phyloP scores from a whole-genome alignment of 371 early-diverging fungal species.

The Circinella umbellata region DNA sequence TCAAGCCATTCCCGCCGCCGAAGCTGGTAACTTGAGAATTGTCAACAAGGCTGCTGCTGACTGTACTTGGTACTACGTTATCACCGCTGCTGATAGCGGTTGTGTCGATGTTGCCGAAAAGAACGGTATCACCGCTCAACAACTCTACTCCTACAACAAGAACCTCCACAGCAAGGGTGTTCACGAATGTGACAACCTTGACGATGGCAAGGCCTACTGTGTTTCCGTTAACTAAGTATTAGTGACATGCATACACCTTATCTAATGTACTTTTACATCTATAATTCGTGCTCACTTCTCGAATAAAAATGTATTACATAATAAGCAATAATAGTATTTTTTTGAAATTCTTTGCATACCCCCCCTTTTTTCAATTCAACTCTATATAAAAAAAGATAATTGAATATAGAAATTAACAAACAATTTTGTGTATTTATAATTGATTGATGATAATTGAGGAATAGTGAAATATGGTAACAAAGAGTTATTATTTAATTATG shows the following conservation, averaged over 20 bases:
- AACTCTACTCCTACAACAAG: constrained; percentile 23
- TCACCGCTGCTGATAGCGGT: constrained; percentile 18
- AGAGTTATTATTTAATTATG: too few relatives aligned
- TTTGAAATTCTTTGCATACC: neutral
- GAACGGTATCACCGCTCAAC: constrained; percentile 17
- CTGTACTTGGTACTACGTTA: constrained; percentile 27
- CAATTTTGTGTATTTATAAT: too few relatives aligned
- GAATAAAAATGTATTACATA: constrained; percentile 1
- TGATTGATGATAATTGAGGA: too few relatives aligned
- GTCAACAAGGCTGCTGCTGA: constrained; percentile 19
- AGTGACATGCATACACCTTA: constrained; percentile 1
- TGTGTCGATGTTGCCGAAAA: constrained; percentile 23
- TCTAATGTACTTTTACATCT: constrained; percentile 7
- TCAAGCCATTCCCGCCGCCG: constrained; percentile 7
- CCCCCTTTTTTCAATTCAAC: neutral
- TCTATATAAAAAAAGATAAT: neutral
- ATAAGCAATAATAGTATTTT: neutral
- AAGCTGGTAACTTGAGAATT: constrained; percentile 13
- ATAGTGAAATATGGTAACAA: too few relatives aligned
- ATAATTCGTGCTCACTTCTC: neutral
- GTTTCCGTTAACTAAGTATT: constrained; percentile 4
- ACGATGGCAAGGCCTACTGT: constrained; percentile 37
- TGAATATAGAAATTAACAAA: neutral
- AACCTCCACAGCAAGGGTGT: constrained; percentile 29
- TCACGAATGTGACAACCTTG: constrained; percentile 33